Base-by-base conservation (phyloP, 805 yeast genomes). In the Metschnikowia dekortorum region DNA sequence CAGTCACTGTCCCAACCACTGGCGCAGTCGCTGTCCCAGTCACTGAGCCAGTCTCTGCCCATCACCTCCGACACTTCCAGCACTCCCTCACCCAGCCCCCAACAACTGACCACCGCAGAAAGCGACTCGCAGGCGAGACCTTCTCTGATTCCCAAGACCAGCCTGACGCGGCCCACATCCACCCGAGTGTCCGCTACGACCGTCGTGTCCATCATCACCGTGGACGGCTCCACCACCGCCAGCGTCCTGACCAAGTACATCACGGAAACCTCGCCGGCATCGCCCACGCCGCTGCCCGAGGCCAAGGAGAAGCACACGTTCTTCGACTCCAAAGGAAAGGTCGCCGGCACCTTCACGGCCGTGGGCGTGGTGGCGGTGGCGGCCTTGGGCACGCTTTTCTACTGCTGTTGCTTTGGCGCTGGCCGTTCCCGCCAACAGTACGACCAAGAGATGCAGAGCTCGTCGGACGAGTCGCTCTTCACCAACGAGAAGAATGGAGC, bases 291-390 rank as follows among this genome's bases (percentile, higher is more conserved):
- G 8, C 39, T 52, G 28, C 16, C 55, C 3, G 18, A 51, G n/a
- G 31, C 48, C 13, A 14, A 44, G 18, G n/a, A 46, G 31, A 39
- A 37, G 59, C 59, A 31, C 8, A 70, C 83, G 2, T 89, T 85
- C 61, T 89, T 86, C 75, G 74, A 76, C 50, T 71, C 81, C 43
- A 80, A 80, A 42, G 95, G 92, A 0, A 86, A 85, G 62, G 94
- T 89, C 1, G 95, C 91, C 0, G 96, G 95, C 3, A 86, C 89
- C 0, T 89, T 89, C 67, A 81, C 86, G 2, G 90, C 80, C 0
- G 94, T 89, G 14, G 96, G 91, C 1, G 58, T 89, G 1, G 83
- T 84, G 0, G 78, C 69, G 0, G 58, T 80, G 0, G 74, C 74
- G 1, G 44, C 83, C 0, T 44, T 84, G 1, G 57, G 68, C 0